Evolutionary conservation across 1,139 yeast species (phyloP).

Genomic region (Geotrichum carabidarum): DNA sequence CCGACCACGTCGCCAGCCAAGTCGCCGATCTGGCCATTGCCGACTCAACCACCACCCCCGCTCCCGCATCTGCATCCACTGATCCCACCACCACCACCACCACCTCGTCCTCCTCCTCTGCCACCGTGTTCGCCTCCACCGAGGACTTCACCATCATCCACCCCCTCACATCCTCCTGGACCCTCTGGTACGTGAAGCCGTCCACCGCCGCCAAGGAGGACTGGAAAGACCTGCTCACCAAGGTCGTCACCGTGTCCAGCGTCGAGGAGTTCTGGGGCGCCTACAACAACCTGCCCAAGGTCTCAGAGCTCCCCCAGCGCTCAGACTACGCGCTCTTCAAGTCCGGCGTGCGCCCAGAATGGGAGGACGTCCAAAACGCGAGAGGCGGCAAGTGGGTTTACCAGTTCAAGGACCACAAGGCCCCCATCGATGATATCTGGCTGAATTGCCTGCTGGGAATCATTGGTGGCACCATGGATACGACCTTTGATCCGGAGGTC

Average conservation of each 20-base stretch:
- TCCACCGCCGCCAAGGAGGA: slow-evolving; percentile 71
- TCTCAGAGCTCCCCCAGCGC: slow-evolving; percentile 82
- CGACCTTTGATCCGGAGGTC: slow-evolving; percentile 53
- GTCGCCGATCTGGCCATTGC: slow-evolving; percentile 26
- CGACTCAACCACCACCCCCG: slow-evolving; percentile 11
- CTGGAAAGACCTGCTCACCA: slow-evolving; percentile 91
- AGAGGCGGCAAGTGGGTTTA: slow-evolving; percentile 95
- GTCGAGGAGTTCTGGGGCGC: slow-evolving; percentile 99
- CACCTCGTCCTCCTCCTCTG: slow-evolving; percentile 23
- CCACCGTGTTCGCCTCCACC: slow-evolving; percentile 60
- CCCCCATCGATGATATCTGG: slow-evolving; percentile 84
- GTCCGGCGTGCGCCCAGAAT: slow-evolving; percentile 93
- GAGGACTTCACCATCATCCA: slow-evolving; percentile 78
- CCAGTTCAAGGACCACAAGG: slow-evolving; percentile 55
- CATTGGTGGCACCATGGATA: slow-evolving; percentile 91
- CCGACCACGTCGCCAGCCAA: slow-evolving; percentile 17
- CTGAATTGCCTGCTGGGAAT: slow-evolving; percentile 82
- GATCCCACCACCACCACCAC: slow-evolving; percentile 28
- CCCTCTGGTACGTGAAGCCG: slow-evolving; percentile 97
- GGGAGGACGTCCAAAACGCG: slow-evolving; percentile 90
- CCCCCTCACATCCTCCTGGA: slow-evolving; percentile 91
- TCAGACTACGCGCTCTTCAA: slow-evolving; percentile 95
- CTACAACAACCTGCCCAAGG: slow-evolving; percentile 88
- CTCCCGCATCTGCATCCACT: background rate
- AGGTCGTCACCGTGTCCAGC: slow-evolving; percentile 83